Percentiles rank a stretch among this genome's conserved stretches.
Evolutionary conservation across 306 rosid species (phyloP).

Genomic region (Cicer arietinum): DNA sequence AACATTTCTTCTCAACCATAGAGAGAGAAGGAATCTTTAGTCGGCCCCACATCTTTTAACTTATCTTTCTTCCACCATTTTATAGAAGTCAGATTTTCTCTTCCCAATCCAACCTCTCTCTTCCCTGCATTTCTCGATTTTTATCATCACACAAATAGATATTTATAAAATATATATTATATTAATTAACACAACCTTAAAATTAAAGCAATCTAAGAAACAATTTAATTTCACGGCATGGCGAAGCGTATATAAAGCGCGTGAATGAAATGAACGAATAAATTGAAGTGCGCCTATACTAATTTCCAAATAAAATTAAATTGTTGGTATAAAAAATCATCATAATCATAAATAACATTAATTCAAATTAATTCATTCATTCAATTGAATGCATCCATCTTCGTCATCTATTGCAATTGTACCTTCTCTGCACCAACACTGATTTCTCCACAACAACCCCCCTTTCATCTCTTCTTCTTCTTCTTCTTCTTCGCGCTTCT

Average conservation of each 20-base stretch:
- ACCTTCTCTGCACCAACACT: constrained; percentile 43
- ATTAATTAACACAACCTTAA: too few relatives aligned
- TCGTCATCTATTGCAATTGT: constrained; percentile 54
- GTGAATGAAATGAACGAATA: constrained; percentile 18
- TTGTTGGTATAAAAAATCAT: constrained; percentile 24
- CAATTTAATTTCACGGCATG: constrained; percentile 41
- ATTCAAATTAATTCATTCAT: background rate
- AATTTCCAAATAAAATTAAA: background rate
- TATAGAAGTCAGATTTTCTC: too few relatives aligned
- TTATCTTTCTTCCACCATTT: too few relatives aligned
- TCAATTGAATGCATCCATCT: constrained; percentile 46
- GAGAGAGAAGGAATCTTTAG: too few relatives aligned
- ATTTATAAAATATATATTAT: too few relatives aligned
- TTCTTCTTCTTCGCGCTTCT: background rate
- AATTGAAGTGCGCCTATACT: constrained; percentile 25
- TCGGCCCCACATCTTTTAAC: too few relatives aligned
- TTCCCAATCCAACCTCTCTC: too few relatives aligned
- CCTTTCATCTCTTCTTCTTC: background rate
- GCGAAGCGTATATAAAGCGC: constrained; percentile 54
- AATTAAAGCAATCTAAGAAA: background rate
- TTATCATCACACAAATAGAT: too few relatives aligned
- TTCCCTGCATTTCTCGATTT: too few relatives aligned
- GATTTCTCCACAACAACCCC: constrained; percentile 34
- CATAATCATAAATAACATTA: background rate
- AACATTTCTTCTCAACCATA: too few relatives aligned